These are phyloP conservation scores for Kodamaea alishanica DNA, from an alignment of 1,139 yeast species.

Conservation along the genomic window DNA sequence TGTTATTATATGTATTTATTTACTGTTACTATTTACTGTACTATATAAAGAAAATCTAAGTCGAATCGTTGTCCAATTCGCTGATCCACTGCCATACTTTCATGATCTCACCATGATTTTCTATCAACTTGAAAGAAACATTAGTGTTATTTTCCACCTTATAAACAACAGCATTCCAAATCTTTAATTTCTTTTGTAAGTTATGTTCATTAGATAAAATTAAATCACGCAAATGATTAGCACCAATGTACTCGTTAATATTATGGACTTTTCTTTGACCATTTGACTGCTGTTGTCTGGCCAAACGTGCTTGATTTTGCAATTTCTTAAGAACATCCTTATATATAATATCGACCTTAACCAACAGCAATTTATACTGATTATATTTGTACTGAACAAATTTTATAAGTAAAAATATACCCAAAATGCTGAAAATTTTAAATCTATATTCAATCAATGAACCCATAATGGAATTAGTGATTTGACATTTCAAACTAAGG, in stretches of 20 bases:
- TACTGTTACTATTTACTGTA: slow-evolving; percentile 3
- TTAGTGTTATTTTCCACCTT: slow-evolving; percentile 66
- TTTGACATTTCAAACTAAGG: slow-evolving; percentile 58
- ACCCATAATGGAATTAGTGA: slow-evolving; percentile 53
- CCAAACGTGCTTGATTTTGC: slow-evolving; percentile 32
- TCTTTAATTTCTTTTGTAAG: slow-evolving; percentile 38
- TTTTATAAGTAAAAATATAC: slow-evolving; percentile 19
- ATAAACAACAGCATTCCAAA: slow-evolving; percentile 64
- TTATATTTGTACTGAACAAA: slow-evolving; percentile 31
- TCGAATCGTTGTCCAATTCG: slow-evolving; percentile 20
- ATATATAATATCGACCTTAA: slow-evolving; percentile 34
- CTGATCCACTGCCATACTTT: slow-evolving; percentile 90
- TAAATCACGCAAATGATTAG: slow-evolving; percentile 74
- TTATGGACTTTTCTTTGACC: slow-evolving; percentile 23
- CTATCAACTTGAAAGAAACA: slow-evolving; percentile 57
- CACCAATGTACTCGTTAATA: slow-evolving; percentile 53
- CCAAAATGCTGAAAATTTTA: slow-evolving; percentile 27
- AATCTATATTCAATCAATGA: slow-evolving; percentile 43
- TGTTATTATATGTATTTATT: background rate
- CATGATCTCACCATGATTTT: slow-evolving; percentile 82
- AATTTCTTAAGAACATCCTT: slow-evolving; percentile 47
- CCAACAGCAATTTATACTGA: slow-evolving; percentile 28
- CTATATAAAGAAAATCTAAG: background rate
- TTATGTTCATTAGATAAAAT: slow-evolving; percentile 49
- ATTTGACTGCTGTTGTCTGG: slow-evolving; percentile 27